phyloP scores from a whole-genome alignment of 208 protist species.

The Crithidia sp. region DNA sequence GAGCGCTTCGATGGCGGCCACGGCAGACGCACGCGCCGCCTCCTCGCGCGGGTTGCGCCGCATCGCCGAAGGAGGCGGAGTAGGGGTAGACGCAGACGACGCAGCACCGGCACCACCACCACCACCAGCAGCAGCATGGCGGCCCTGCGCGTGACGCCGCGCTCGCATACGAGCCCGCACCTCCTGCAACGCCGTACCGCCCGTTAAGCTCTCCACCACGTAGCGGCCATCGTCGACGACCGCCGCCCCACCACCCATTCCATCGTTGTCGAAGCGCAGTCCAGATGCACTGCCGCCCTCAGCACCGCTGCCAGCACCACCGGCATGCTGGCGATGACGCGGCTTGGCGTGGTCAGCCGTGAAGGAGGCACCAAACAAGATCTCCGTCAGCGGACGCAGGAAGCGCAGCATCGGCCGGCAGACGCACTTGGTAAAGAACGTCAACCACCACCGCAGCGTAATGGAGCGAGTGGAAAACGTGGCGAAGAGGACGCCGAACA shows the following conservation, averaged over 20 bases:
- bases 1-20: slow-evolving; percentile 58
- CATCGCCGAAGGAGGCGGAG: neutral
- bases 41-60: slow-evolving; percentile 19
- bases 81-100: neutral
- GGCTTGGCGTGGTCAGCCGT: slow-evolving; percentile 47
- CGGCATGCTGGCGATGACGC: slow-evolving; percentile 8
- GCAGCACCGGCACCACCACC: neutral
- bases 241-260: slow-evolving; percentile 1
- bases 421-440: slow-evolving; percentile 28
- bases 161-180: slow-evolving; percentile 25
- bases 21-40: slow-evolving; percentile 20
- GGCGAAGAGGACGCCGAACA: slow-evolving; percentile 58
- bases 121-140: no score
- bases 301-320: no score
- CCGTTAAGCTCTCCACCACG: slow-evolving; percentile 53
- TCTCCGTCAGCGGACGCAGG: slow-evolving; percentile 35
- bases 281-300: no score
- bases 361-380: slow-evolving; percentile 41
- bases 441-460: slow-evolving; percentile 42
- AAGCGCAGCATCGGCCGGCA: slow-evolving; percentile 57
- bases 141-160: slow-evolving; percentile 12
- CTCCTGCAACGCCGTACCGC: slow-evolving; percentile 18
- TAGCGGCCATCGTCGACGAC: slow-evolving; percentile 45
- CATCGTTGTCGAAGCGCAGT: slow-evolving; percentile 7
- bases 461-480: slow-evolving; percentile 31